A percentile compares a stretch with the other conserved stretches of the same genome.
Conservation (phyloP, 2,329 filamentous ascomycete genomes). For the Fusarium subglutinans region DNA sequence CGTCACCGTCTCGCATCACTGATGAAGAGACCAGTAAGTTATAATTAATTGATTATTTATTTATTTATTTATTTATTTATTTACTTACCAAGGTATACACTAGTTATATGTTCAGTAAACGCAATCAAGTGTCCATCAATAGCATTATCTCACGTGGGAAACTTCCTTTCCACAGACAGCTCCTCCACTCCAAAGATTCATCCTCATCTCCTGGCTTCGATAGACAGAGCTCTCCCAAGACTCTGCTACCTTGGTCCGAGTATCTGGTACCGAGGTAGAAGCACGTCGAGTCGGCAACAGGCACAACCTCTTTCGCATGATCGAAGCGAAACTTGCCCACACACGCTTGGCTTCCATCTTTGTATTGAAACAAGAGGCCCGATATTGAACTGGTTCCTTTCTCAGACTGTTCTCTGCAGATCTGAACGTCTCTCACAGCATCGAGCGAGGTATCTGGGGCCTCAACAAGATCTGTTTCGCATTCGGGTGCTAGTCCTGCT, state of each 20-base stretch:
- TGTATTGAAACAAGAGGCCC: background rate
- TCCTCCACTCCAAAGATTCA: background rate
- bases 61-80: background rate
- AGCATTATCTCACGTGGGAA: background rate
- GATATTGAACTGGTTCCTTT: background rate
- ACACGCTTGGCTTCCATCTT: background rate
- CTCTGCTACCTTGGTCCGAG: too few relatives aligned
- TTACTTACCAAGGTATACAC: background rate
- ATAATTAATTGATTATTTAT: background rate
- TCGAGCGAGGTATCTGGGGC: background rate
- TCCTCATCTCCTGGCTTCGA: background rate
- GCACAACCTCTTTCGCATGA: background rate
- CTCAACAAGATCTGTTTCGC: background rate
- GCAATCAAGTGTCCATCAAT: background rate
- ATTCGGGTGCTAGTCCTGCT: background rate
- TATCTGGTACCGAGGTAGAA: background rate
- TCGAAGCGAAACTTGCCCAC: constrained; percentile 11
- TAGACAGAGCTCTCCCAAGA: background rate
- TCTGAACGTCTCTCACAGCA: background rate
- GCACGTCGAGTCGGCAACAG: background rate
- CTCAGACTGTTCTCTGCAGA: background rate
- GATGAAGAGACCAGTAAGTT: background rate
- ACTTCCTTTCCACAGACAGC: background rate
- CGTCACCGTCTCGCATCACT: background rate
- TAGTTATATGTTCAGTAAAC: background rate